Conservation (phyloP, 305 asterid species). For the Solanum hybrid region DNA sequence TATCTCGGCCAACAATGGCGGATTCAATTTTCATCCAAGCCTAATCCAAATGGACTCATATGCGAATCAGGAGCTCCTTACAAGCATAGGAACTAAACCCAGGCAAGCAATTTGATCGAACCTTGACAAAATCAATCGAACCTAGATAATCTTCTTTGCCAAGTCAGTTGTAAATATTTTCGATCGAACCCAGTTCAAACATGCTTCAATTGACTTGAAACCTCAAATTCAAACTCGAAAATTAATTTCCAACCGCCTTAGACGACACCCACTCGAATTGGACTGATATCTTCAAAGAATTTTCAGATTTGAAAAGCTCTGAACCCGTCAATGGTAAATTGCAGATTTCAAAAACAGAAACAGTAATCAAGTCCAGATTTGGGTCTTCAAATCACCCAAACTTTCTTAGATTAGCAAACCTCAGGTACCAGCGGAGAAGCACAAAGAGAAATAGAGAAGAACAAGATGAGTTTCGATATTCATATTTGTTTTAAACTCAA, state of each 20-base stretch:
- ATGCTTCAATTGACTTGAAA: neutral
- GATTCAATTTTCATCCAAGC: neutral
- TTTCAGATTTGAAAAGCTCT: neutral
- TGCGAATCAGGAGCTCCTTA: neutral
- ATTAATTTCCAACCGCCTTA: neutral
- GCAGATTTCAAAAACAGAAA: neutral
- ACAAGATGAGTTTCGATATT: neutral
- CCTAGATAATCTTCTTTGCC: neutral
- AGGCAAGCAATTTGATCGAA: neutral
- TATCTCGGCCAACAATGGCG: neutral
- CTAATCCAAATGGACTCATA: neutral
- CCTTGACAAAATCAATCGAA: neutral
- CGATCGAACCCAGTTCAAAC: neutral
- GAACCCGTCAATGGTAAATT: neutral
- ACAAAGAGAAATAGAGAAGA: neutral
- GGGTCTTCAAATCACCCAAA: neutral
- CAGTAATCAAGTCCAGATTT: neutral
- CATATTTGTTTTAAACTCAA: neutral
- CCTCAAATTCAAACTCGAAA: neutral
- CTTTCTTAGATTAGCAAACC: neutral
- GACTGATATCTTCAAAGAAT: neutral
- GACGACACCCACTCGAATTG: neutral
- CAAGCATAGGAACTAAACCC: neutral
- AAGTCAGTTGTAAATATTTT: neutral
- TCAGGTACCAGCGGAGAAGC: neutral